Evolutionary conservation across 192 early-diverging fungal genomes (phyloP).

Genomic region (Ramicandelaber brevisporus): DNA sequence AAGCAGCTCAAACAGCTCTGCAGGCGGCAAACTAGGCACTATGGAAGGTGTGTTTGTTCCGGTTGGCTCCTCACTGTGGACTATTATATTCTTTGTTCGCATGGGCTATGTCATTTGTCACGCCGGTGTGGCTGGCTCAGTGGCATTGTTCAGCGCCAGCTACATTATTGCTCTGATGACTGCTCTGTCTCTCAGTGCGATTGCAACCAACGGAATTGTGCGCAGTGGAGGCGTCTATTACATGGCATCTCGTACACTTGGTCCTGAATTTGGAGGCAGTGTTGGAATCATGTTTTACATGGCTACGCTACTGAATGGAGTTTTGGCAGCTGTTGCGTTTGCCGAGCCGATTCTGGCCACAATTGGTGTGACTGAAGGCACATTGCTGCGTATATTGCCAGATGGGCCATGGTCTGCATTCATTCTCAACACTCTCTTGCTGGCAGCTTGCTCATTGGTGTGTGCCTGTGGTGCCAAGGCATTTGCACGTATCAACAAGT

Average conservation of each 20-base stretch:
- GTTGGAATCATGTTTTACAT: constrained; percentile 36
- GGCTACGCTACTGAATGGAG: constrained; percentile 26
- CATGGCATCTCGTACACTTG: constrained; percentile 32
- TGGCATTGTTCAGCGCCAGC: constrained; percentile 26
- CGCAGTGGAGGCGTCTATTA: constrained; percentile 44
- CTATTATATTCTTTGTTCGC: constrained; percentile 38
- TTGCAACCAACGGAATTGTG: constrained; percentile 39
- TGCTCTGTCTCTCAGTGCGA: constrained; percentile 35
- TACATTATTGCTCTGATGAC: constrained; percentile 34
- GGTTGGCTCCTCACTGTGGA: constrained; percentile 41
- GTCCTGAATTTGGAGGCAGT: constrained; percentile 47
- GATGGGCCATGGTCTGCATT: constrained; percentile 25
- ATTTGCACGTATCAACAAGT: constrained; percentile 26
- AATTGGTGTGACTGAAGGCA: constrained; percentile 24
- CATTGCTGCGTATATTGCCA: constrained; percentile 19
- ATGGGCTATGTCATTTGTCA: constrained; percentile 40
- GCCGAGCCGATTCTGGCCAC: constrained; percentile 32
- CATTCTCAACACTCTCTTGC: constrained; percentile 24
- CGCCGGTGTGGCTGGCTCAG: constrained; percentile 29
- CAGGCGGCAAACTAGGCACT: constrained; percentile 23
- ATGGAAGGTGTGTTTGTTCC: constrained; percentile 48
- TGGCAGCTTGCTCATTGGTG: constrained; percentile 23
- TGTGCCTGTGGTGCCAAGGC: constrained; percentile 28
- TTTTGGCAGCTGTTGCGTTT: constrained; percentile 36
- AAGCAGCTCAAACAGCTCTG: neutral